Evolutionary conservation across 768 basidiomycete genomes (phyloP), one percentile per base, ranked within the genome.

Genomic region (Naganishia randhawae): DNA sequence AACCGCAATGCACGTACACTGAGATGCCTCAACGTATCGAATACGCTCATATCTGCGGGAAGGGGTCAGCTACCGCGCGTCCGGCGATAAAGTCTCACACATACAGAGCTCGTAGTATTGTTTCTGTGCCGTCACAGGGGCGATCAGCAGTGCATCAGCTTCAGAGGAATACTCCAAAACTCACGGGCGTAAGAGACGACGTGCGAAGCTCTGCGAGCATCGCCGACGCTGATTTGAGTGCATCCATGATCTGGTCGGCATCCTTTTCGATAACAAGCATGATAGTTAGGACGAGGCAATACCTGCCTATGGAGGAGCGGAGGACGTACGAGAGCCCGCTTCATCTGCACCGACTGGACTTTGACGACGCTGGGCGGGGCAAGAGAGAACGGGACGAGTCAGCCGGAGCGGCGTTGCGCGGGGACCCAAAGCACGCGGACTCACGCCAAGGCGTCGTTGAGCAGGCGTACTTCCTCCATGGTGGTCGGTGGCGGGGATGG

Each of bases 81-180:
- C 64, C 41, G 37, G 29, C 42, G 41, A 33, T 31, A 41, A 41
- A 54, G 13, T 22, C 33, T 8, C 27, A 19, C 10, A 73, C 88
- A 72, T 70, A 95, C 93, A 98, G 39, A 98, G 87, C 82, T 98
- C 96, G 79, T 98, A 98, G 81, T 99, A 99, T 77, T 97, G 93
- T 77, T 99, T 99, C 13, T 93, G 91, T 53, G 3, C 19, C 5
- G n/a, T 32, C 3, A 29, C 19, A 1, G 29, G 14, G 57, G 17
- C 39, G 50, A n/a, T 50, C 4, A 32, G 35, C 37, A 5, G 25
- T 37, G 16, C 8, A 33, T 13, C 55, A 45, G 35, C n/a, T 53
- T 16, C 33, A 31, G 25, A 29, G 27, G 29, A n/a, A 22, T 17
- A 3, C 16, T 50, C 6, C 16, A 31, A 17, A n/a, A 70, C 69